phyloP scores from a whole-genome alignment of 2,329 filamentous ascomycete genomes.

The Colletotrichum sp. region DNA sequence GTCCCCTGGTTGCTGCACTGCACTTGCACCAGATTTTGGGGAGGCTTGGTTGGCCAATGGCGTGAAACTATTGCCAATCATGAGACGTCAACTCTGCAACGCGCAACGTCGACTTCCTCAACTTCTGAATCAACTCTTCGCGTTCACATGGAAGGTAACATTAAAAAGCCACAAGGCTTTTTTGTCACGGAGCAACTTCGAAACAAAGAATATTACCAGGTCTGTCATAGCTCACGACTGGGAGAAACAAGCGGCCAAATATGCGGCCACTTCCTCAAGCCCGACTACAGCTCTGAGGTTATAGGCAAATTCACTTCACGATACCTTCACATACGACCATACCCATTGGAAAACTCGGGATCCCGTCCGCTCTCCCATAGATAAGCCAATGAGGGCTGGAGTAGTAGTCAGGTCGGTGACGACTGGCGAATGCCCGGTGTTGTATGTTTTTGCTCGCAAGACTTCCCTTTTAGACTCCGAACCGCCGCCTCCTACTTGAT shows the following conservation, averaged over 20 bases:
- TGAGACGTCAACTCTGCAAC: not conserved
- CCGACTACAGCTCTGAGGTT: not conserved
- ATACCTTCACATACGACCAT: not conserved
- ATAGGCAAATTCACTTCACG: not conserved
- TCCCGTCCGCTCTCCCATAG: not conserved
- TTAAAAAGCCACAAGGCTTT: not conserved
- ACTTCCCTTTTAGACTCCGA: not conserved
- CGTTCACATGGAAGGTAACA: not conserved
- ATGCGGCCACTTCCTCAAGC: not conserved
- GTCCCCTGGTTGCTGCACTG: not conserved
- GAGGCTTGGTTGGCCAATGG: not conserved
- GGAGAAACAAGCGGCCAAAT: not conserved
- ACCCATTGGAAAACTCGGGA: not conserved
- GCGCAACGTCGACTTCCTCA: not conserved
- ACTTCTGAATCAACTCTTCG: not conserved
- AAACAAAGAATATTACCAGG: not conserved
- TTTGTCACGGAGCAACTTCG: not conserved
- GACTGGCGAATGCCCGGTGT: not conserved
- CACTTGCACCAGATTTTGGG: not conserved
- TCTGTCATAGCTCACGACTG: not conserved
- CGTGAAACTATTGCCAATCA: not conserved
- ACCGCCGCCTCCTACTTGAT: too few species aligned
- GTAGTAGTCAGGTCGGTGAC: not conserved
- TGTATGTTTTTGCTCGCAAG: not conserved
- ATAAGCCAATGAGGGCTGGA: not conserved